A percentile compares a stretch with the other conserved stretches of the same genome.
Conservation (phyloP, 345 rosid species). For the Rhodomyrtus tomentosa region DNA sequence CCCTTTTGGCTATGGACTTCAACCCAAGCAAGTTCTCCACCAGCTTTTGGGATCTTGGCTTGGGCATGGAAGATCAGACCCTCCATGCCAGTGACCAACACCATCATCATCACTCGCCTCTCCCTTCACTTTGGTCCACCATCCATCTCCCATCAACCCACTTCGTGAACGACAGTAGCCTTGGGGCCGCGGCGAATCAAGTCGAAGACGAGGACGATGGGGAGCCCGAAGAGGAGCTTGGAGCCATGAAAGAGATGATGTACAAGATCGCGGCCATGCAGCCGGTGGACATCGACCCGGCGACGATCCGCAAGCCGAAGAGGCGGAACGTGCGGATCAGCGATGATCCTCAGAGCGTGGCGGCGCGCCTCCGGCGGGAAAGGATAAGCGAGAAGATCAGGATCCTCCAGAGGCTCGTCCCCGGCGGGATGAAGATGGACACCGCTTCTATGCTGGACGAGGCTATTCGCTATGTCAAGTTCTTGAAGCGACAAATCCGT, state of each 20-base stretch:
- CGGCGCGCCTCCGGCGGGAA: conserved; percentile 86
- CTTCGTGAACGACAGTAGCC: conserved; percentile 1
- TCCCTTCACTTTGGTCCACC: neutral
- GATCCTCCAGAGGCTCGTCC: conserved; percentile 83
- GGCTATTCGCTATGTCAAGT: conserved; percentile 86
- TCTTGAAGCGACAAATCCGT: conserved; percentile 83
- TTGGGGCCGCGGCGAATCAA: neutral
- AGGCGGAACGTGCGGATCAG: conserved; percentile 84
- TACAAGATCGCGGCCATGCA: conserved; percentile 94
- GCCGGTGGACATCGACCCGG: conserved; percentile 87
- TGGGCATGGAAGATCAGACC: conserved; percentile 4
- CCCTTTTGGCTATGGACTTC: conserved; percentile 26
- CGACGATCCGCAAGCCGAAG: conserved; percentile 63
- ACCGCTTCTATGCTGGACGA: conserved; percentile 96
- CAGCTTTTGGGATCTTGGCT: conserved; percentile 5
- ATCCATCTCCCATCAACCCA: neutral
- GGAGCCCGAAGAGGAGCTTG: conserved; percentile 65
- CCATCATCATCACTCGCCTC: conserved; percentile 11
- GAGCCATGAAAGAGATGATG: conserved; percentile 97
- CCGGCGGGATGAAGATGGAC: conserved; percentile 95
- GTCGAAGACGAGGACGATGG: conserved; percentile 38
- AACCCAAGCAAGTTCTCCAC: conserved; percentile 24
- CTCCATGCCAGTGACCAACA: conserved; percentile 8
- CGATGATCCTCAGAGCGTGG: conserved; percentile 93
- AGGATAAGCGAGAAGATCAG: conserved; percentile 90